Percentiles rank a stretch among this genome's conserved stretches.
Evolutionary conservation across 2,329 filamentous ascomycete species (phyloP).

Genomic region (Beauveria rudraprayagi): DNA sequence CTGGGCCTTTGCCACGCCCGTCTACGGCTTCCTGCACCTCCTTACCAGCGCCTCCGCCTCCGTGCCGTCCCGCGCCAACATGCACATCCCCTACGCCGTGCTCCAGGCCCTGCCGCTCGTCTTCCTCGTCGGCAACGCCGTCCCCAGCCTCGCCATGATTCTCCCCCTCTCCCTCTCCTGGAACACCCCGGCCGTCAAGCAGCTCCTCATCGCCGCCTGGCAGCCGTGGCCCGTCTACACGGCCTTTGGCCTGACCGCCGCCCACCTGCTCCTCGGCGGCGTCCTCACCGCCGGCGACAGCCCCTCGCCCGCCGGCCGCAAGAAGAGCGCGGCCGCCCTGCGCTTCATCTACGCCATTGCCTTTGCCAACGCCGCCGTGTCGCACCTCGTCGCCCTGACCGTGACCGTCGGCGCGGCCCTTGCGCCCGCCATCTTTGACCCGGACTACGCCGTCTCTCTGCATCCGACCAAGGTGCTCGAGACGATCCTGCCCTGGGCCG

Average conservation of each 20-base stretch:
- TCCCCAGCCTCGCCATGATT: conserved; percentile 14
- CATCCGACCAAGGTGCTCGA: conserved; percentile 14
- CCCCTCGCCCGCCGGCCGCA: background rate
- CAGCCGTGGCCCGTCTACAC: conserved; percentile 18
- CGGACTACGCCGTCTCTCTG: conserved; percentile 5
- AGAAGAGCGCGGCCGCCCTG: conserved; percentile 2
- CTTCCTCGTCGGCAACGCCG: conserved; percentile 12
- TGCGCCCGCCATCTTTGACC: conserved; percentile 12
- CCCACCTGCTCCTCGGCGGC: background rate
- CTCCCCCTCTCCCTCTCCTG: conserved; percentile 5
- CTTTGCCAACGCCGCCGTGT: conserved; percentile 13
- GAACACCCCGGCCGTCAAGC: conserved; percentile 15
- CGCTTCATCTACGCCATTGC: conserved; percentile 15
- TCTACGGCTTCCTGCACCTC: conserved; percentile 14
- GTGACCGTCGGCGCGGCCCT: conserved; percentile 8
- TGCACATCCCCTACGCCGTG: conserved; percentile 14
- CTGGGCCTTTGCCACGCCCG: conserved; percentile 15
- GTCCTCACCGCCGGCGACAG: background rate
- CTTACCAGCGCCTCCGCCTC: conserved; percentile 8
- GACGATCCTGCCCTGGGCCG: conserved; percentile 13
- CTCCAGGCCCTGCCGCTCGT: conserved; percentile 13
- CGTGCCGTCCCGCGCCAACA: conserved; percentile 13
- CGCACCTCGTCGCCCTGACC: conserved; percentile 11
- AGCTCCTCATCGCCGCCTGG: conserved; percentile 16
- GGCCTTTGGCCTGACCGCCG: conserved; percentile 9